phyloP scores from a whole-genome alignment of 2,329 filamentous ascomycete species.

The Penicillium sp. region DNA sequence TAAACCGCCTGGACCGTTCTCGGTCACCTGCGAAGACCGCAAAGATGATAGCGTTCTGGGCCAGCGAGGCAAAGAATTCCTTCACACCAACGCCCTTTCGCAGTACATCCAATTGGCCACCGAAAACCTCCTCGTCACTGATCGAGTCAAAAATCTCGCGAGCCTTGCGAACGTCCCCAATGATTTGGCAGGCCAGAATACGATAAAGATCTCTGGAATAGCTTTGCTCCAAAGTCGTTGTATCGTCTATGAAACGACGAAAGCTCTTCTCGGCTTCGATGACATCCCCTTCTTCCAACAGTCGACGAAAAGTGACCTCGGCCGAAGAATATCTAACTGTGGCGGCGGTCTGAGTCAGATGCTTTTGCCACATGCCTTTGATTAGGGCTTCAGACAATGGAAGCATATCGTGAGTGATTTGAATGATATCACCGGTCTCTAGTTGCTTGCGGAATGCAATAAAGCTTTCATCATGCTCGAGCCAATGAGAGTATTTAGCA shows the following conservation, averaged over 20 bases:
- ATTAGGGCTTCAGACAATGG: neutral
- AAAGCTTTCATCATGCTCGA: conserved; percentile 10
- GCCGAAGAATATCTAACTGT: conserved; percentile 4
- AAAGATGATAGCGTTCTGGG: conserved; percentile 15
- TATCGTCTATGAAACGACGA: conserved; percentile 10
- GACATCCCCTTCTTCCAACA: conserved; percentile 9
- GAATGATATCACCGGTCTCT: neutral
- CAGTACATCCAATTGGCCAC: conserved; percentile 8
- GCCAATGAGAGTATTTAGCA: conserved; percentile 2
- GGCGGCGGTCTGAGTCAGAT: conserved; percentile 7
- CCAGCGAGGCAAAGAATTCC: conserved; percentile 6
- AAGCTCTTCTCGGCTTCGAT: conserved; percentile 7
- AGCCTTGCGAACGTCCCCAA: conserved; percentile 14
- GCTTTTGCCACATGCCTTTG: conserved; percentile 10
- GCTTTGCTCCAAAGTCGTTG: conserved; percentile 4
- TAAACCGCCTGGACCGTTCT: conserved; percentile 9
- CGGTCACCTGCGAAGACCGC: conserved; percentile 9
- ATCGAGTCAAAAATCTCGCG: conserved; percentile 14
- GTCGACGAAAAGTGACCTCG: neutral
- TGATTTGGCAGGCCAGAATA: conserved; percentile 13
- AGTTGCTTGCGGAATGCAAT: neutral
- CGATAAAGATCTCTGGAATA: conserved; percentile 12
- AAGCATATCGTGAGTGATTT: neutral
- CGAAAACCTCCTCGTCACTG: conserved; percentile 15
- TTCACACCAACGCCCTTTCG: conserved; percentile 6